Percentiles rank a stretch among this genome's conserved stretches.
Evolutionary conservation across 805 yeast species (phyloP).

Genomic region (Saturnispora galanensis): DNA sequence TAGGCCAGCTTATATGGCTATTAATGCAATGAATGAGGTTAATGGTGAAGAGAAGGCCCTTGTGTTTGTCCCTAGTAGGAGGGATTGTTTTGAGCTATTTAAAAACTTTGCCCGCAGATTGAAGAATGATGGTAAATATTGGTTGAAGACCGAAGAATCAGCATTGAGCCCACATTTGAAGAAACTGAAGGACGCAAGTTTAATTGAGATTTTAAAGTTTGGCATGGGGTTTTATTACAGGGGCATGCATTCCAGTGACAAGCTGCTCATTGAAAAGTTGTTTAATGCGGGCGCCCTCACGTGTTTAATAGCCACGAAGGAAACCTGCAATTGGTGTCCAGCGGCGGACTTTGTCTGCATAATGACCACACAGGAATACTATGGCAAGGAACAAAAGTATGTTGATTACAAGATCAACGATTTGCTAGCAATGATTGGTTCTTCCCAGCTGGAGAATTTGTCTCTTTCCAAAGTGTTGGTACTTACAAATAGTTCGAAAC

Average conservation of each 20-base stretch:
- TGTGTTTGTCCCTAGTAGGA: slow-evolving; percentile 51
- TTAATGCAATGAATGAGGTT: slow-evolving; percentile 25
- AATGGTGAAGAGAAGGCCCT: slow-evolving; percentile 28
- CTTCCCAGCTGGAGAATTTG: slow-evolving; percentile 24
- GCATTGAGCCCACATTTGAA: slow-evolving; percentile 33
- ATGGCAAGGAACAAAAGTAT: slow-evolving; percentile 63
- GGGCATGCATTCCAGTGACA: slow-evolving; percentile 49
- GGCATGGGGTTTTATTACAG: slow-evolving; percentile 62
- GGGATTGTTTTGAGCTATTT: slow-evolving; percentile 44
- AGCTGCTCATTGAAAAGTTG: slow-evolving; percentile 42
- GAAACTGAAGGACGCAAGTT: slow-evolving; percentile 36
- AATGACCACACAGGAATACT: slow-evolving; percentile 61
- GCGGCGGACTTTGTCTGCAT: slow-evolving; percentile 47
- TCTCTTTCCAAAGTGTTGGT: slow-evolving; percentile 38
- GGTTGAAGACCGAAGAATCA: slow-evolving; percentile 32
- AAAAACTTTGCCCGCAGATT: slow-evolving; percentile 30
- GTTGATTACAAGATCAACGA: slow-evolving; percentile 60
- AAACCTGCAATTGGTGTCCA: slow-evolving; percentile 42
- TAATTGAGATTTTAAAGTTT: slow-evolving; percentile 34
- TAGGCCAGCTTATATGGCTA: slow-evolving; percentile 37
- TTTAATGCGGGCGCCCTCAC: slow-evolving; percentile 41
- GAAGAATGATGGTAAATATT: slow-evolving; percentile 27
- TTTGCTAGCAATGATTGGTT: slow-evolving; percentile 55
- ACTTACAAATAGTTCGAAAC: slow-evolving; percentile 44
- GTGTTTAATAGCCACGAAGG: slow-evolving; percentile 53